A percentile compares a stretch with the other conserved stretches of the same genome.
Conservation (phyloP, 164 flowering plant species). For the Tetracentron sinense region DNA sequence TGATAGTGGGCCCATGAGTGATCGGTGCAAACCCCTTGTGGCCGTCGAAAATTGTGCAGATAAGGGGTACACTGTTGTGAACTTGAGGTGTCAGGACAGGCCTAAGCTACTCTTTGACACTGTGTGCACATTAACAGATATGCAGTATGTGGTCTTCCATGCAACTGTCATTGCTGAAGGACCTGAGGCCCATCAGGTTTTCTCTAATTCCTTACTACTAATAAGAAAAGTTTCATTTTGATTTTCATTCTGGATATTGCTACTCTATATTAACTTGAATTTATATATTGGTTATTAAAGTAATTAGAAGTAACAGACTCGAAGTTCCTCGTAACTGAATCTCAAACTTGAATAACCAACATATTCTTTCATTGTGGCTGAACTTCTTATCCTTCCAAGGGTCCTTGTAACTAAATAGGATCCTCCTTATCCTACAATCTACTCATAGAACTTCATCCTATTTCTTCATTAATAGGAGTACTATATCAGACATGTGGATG, state of each 20-base stretch:
- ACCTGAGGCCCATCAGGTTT: neutral
- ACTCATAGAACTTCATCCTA: neutral
- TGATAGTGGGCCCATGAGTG: slow-evolving; percentile 8
- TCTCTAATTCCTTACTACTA: slow-evolving; percentile 5
- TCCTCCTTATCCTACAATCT: neutral
- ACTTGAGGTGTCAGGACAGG: neutral
- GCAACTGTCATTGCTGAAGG: neutral
- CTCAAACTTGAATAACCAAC: neutral
- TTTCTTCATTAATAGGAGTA: slow-evolving; percentile 50
- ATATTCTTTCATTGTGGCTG: neutral
- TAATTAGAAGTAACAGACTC: neutral
- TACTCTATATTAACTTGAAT: neutral
- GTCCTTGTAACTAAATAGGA: neutral
- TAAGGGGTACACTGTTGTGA: neutral
- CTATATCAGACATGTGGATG: slow-evolving; percentile 83
- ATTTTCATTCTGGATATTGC: neutral
- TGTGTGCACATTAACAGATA: neutral
- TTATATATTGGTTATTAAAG: neutral
- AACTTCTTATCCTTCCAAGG: neutral
- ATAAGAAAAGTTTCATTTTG: neutral
- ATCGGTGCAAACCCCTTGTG: slow-evolving; percentile 29
- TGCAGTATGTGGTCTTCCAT: neutral
- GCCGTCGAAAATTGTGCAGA: neutral
- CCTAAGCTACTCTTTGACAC: neutral
- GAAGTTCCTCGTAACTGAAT: neutral